phyloP scores from a whole-genome alignment of 106 monocot species.

The Triglochin maritima region DNA sequence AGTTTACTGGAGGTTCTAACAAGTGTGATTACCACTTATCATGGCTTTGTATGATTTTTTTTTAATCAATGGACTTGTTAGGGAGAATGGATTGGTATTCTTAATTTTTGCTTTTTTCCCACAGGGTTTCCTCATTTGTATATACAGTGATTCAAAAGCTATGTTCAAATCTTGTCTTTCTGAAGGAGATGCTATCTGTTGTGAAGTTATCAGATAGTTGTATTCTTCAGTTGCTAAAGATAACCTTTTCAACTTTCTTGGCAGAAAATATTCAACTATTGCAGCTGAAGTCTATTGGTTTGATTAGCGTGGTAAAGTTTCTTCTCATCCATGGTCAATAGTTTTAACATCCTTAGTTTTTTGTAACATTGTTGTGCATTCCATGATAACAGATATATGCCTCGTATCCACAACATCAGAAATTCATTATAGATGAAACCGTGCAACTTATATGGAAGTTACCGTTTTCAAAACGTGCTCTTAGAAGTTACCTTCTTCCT shows the following conservation, averaged over 20 bases:
- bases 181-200: constrained; percentile 67
- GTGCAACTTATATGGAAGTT: constrained; percentile 82
- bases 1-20: constrained; percentile 53
- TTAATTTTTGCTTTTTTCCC: constrained; percentile 11
- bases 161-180: constrained; percentile 67
- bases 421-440: constrained; percentile 82
- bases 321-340: neutral
- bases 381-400: constrained; percentile 51
- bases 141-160: constrained; percentile 70
- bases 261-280: constrained; percentile 90
- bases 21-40: constrained; percentile 40
- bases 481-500: constrained; percentile 75
- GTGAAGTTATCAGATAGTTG: constrained; percentile 86
- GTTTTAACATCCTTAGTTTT: neutral
- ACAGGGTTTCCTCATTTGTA: constrained; percentile 62
- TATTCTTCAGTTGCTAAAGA: constrained; percentile 79
- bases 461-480: constrained; percentile 69
- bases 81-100: constrained; percentile 1
- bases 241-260: constrained; percentile 81
- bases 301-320: constrained; percentile 65
- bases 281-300: constrained; percentile 79
- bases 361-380: constrained; percentile 1
- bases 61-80: neutral
- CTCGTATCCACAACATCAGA: constrained; percentile 73
- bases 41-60: constrained; percentile 16